Base-by-base conservation (phyloP, 2,329 filamentous ascomycete species). In the Sporothrix inflata region DNA sequence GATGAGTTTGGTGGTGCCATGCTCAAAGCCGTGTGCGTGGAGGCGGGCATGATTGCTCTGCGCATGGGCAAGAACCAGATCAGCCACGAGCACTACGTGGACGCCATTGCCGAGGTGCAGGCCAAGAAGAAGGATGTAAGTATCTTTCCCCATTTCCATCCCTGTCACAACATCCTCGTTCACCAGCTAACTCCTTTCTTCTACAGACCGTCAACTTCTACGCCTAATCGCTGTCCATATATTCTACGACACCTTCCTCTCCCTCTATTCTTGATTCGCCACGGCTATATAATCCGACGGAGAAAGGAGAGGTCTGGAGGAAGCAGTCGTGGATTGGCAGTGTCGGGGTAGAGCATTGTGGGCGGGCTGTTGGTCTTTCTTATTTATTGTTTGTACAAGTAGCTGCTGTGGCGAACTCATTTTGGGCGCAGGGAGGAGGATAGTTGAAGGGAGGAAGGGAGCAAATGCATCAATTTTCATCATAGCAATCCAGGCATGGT, bases 1-100 rank as follows among this genome's bases (percentile, higher is more conserved):
- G 96, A 99, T 81, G 96, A 99, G 84, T 99, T 99, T 81, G 96
- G 96, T 73, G 96, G 96, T 80, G 96, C 96, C 74, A 95, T 97
- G 90, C 85, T 99, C 77, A 99, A 99, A 88, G 96, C 96, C 57
- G 96, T 99, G 27, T 99, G 96, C 82, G 96, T 99, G 34, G 96
- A 99, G 85, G 96, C 96, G 69, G 96, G 96, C 80, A 99, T 99
- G 96, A 99, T 99, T 84, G 96, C 96, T 38, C 85, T 99, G 79
- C 89, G 96, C 77, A 94, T 91, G 81, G 96, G 96, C 74, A 94
- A 97, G 87, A 94, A 91, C 84, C 98, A 98, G 88, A 96, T 99
- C 79, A 92, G 92, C 73, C 96, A 99, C 81, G 96, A 99, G 85
- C 94, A 99, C 83, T 99, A 98, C 80, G 96, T 99, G 68, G 96